Evolutionary conservation across 805 yeast genomes (phyloP).

Genomic region (Kregervanrija delftensis): DNA sequence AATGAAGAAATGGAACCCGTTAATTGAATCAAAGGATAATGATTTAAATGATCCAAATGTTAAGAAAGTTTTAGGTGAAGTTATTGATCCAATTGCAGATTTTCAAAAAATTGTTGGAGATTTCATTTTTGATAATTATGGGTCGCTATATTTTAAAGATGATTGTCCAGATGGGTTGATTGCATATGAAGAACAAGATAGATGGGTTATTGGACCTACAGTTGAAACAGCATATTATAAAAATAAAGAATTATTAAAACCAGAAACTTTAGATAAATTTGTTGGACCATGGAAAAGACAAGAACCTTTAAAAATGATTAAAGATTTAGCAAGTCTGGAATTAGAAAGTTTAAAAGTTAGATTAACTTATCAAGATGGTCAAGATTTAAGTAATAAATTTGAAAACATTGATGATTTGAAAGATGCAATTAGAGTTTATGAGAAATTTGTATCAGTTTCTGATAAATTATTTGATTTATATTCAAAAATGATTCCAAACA

Average conservation of each 20-base stretch:
- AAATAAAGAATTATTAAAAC: constrained; percentile 48
- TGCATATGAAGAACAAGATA: constrained; percentile 59
- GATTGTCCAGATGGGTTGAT: constrained; percentile 43
- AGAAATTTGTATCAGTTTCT: constrained; percentile 49
- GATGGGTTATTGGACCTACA: constrained; percentile 92
- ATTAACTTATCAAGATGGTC: constrained; percentile 45
- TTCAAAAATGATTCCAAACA: constrained; percentile 50
- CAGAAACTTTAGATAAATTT: constrained; percentile 38
- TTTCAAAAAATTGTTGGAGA: constrained; percentile 20
- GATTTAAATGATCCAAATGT: constrained; percentile 42
- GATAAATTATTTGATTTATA: constrained; percentile 51
- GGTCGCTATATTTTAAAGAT: constrained; percentile 73
- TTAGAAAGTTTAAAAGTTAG: constrained; percentile 51
- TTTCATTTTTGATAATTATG: constrained; percentile 64
- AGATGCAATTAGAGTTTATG: constrained; percentile 53
- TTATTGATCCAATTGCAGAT: constrained; percentile 68
- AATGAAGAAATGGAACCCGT: constrained; percentile 90
- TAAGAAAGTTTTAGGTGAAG: constrained; percentile 45
- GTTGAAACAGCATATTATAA: constrained; percentile 75
- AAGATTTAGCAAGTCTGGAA: constrained; percentile 60
- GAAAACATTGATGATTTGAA: constrained; percentile 38
- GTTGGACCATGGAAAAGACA: constrained; percentile 74
- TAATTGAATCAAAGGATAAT: constrained; percentile 39
- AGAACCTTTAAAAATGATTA: constrained; percentile 55
- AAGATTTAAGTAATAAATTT: constrained; percentile 38